Percentiles rank a stretch among this genome's conserved stretches.
These are phyloP conservation scores for Ganoderma sinense DNA, from an alignment of 1,284 basidiomycete species.

Conservation along the genomic window DNA sequence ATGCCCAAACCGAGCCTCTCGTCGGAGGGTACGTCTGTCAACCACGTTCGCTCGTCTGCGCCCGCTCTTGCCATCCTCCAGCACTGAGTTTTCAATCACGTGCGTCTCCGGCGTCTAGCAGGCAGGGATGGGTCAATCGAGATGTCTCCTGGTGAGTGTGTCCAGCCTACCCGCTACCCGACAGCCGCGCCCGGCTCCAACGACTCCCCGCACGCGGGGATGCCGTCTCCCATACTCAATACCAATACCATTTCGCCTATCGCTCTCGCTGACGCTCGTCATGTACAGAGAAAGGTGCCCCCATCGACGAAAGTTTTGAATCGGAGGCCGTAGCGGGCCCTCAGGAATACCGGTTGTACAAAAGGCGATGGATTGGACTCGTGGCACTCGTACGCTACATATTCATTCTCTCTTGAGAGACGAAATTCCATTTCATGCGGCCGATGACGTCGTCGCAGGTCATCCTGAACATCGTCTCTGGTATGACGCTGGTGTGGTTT, in stretches of 20 bases:
- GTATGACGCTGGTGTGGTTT: constrained; percentile 77
- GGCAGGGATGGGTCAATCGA: constrained; percentile 15
- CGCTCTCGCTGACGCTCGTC: background rate
- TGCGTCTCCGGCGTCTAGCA: constrained; percentile 4
- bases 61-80: background rate
- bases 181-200: background rate
- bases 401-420: background rate
- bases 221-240: background rate
- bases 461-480: constrained; percentile 64
- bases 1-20: constrained; percentile 12
- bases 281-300: constrained; percentile 2
- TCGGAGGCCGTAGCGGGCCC: background rate
- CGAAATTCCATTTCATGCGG: background rate
- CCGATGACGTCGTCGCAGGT: constrained; percentile 47
- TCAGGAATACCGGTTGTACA: constrained; percentile 66
- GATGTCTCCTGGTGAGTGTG: constrained; percentile 13
- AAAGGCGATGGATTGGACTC: constrained; percentile 68
- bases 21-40: constrained; percentile 6
- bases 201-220: background rate
- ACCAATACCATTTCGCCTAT: background rate
- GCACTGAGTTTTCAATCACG: background rate
- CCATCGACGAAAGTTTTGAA: background rate
- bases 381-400: constrained; percentile 59
- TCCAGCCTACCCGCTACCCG: background rate
- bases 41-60: background rate